A percentile compares a stretch with the other conserved stretches of the same genome.
Conservation (phyloP, 1,284 basidiomycete species). For the Cryptococcus depauperatus region DNA sequence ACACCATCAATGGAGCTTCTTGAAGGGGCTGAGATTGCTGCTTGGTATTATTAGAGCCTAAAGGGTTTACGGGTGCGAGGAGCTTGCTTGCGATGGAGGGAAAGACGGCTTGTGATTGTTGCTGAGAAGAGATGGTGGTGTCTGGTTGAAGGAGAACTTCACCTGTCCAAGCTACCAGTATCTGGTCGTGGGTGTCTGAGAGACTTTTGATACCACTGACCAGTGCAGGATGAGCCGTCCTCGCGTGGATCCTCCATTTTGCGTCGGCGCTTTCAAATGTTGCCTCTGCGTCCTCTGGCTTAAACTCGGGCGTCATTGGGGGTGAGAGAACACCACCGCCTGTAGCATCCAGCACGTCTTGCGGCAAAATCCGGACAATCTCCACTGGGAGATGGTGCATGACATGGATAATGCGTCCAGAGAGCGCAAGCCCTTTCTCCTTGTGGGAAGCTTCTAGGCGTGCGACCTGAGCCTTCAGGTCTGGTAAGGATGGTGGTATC, state of each 20-base stretch:
- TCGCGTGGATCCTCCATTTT: constrained; percentile 67
- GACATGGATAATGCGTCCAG: constrained; percentile 78
- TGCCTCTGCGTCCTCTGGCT: constrained; percentile 34
- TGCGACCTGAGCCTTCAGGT: constrained; percentile 45
- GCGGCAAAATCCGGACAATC: constrained; percentile 35
- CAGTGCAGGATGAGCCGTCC: constrained; percentile 92
- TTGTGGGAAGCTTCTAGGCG: constrained; percentile 62
- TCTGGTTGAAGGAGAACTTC: constrained; percentile 54
- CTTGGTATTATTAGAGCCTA: constrained; percentile 1
- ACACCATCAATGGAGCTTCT: constrained; percentile 44
- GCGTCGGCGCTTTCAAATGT: constrained; percentile 31
- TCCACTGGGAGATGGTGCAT: constrained; percentile 49
- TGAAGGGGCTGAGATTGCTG: constrained; percentile 16
- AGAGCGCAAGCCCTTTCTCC: constrained; percentile 60
- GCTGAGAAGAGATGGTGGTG: constrained; percentile 15
- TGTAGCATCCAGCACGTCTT: constrained; percentile 18
- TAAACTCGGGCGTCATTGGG: constrained; percentile 43
- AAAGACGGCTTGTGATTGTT: constrained; percentile 12
- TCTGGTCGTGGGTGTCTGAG: constrained; percentile 71
- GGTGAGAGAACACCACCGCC: constrained; percentile 25
- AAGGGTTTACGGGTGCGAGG: constrained; percentile 9
- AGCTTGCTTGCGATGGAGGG: constrained; percentile 19
- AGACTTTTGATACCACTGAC: constrained; percentile 85
- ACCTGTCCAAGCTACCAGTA: constrained; percentile 90
- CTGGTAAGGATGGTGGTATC: constrained; percentile 35